Base-by-base conservation (phyloP, 768 basidiomycete genomes). In the Termitomyces sp. region DNA sequence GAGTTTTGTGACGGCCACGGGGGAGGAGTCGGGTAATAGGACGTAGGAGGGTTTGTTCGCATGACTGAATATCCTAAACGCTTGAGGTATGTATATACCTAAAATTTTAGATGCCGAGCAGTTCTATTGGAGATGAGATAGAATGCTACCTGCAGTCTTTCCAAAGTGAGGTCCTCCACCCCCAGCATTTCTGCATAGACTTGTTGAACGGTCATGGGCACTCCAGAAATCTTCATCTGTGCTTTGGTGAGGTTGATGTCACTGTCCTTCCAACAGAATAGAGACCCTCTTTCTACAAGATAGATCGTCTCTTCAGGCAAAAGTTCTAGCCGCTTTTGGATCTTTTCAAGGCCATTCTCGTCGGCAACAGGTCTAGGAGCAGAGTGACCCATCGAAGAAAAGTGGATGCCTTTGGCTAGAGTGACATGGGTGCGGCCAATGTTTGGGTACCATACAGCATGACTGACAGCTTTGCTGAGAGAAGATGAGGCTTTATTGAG, bases 261-360 rank as follows among this genome's bases (percentile, higher is more conserved):
- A 13, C 66, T 67, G 0, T 83, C 75, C 66, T 85, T 88, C 82
- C 88, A 94, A 65, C 94, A 94, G 60, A 91, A 89, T 60, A 98
- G 73, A 2, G 88, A 80, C 0, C 97, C 96, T 44, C 95, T 77
- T 71, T 98, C 97, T 46, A 96, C 80, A 33, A 98, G 82, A 75
- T 98, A 98, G 18, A 99, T 79, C 0, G 92, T 85, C 74, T 99
- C 97, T 73, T 99, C 97, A 0, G 97, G 97, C 2, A 99, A 78
- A 0, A 99, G 78, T 66, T 98, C 94, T 18, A 92, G 74, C 28
- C 86, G 75, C 69, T 87, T 92, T 14, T 81, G 78, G 1, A 73
- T 56, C 65, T 83, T 87, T 43, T 70, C 63, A 26, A 65, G 58
- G n/a, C 69, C 69, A 26, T 72, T 67, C 28, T 75, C 70, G 14